Base-by-base conservation (phyloP, 108 stramenopile species). In the Seminavis robusta region DNA sequence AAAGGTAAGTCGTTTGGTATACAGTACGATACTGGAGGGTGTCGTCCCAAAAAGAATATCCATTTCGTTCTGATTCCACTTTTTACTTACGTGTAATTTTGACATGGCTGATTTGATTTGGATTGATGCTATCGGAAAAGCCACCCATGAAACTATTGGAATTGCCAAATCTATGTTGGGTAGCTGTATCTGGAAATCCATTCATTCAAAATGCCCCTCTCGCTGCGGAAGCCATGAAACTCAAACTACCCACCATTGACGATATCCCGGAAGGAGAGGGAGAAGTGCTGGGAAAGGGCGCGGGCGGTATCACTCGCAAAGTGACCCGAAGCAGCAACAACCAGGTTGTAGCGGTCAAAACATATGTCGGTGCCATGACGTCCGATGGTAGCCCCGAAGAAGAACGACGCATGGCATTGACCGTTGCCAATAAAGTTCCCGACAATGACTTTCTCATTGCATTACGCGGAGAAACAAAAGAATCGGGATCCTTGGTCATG, bases 321-420 rank as follows among this genome's bases (percentile, higher is more conserved):
- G 55, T 33, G 3, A 33, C 20, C 1, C 46, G 19, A 6, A 7
- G 26, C 13, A 26, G 59, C 38, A 27, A 65, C 49, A 15, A 33
- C 30, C 36, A 52, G 13, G 8, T 19, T 21, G 60, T 50, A 8
- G 60, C 47, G 2, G 48, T 50, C 23, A 50, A 61, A 24, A 28
- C 30, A 25, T 52, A 53, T 33, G 40, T 26, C 7, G 28, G 47
- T 9, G 8, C 32, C 20, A 67, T 83, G 27, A 83, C 82, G 19
- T 79, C 77, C 1, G 82, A 83, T 64, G 82, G 82, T 17, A 40
- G 43, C 25, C 82, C 82, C 2, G 53, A 76, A 52, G 74, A 79
- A 40, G 75, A 83, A 52, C 66, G 67, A 30, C 52, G 34, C 44
- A 54, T 78, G 0, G 47, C 70, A 2, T 60, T 67, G 36, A 61